phyloP scores from a whole-genome alignment of 306 rosid genomes.

The Datisca glomerata region DNA sequence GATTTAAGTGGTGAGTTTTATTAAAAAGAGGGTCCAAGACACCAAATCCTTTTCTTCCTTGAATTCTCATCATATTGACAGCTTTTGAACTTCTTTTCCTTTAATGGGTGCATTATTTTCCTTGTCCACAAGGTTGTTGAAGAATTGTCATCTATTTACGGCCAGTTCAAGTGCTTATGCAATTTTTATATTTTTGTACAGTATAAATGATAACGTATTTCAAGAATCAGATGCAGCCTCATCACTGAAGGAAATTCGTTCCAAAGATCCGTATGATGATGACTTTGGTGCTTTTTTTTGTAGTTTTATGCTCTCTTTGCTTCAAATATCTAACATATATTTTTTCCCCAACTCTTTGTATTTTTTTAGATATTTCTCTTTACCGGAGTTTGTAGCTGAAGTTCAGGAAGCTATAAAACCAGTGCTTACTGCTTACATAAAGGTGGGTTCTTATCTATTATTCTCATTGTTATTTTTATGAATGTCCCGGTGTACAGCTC shows the following conservation, averaged over 20 bases:
- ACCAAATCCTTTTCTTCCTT: too few relatives aligned
- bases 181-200: slow-evolving; percentile 23
- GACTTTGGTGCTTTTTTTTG: slow-evolving; percentile 3
- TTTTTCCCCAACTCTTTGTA: not conserved
- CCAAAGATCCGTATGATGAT: slow-evolving; percentile 69
- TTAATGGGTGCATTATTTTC: too few relatives aligned
- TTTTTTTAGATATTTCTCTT: slow-evolving; percentile 53
- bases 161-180: not conserved
- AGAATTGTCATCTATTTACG: not conserved
- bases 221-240: slow-evolving; percentile 90
- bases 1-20: too few relatives aligned
- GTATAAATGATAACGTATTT: slow-evolving; percentile 72
- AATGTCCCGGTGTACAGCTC: too few relatives aligned
- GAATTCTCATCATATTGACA: too few relatives aligned
- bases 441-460: slow-evolving; percentile 53
- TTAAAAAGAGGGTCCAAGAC: too few relatives aligned
- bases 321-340: not conserved
- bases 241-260: slow-evolving; percentile 75
- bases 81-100: too few relatives aligned
- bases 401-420: slow-evolving; percentile 87
- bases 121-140: too few relatives aligned
- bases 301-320: not conserved
- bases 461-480: not conserved
- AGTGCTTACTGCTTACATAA: slow-evolving; percentile 72
- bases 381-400: slow-evolving; percentile 71